Evolutionary conservation across 257 asterid species (phyloP).

Genomic region (Ligustrum vulgare): DNA sequence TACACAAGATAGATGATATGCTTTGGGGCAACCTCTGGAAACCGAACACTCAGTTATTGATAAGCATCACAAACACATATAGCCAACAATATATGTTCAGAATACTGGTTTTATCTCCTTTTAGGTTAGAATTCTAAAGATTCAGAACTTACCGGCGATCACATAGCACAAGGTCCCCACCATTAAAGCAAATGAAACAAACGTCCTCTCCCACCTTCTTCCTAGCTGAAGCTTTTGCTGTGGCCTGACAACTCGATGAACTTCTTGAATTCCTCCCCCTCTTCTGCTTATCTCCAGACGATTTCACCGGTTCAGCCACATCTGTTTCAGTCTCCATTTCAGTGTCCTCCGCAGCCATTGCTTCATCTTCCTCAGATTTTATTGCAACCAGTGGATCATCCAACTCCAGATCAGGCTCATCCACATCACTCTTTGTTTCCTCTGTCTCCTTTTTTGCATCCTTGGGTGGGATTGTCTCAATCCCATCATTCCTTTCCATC

Average conservation of each 20-base stretch:
- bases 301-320: constrained; percentile 53
- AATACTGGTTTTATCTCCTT: background rate
- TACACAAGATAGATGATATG: constrained; percentile 92
- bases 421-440: constrained; percentile 49
- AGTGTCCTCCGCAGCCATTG: constrained; percentile 63
- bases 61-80: constrained; percentile 4
- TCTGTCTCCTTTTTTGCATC: constrained; percentile 49
- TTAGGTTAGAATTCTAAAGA: background rate
- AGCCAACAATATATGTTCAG: constrained; percentile 3
- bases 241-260: constrained; percentile 40
- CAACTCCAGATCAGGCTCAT: constrained; percentile 42
- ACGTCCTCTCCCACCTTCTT: constrained; percentile 79
- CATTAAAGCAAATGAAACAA: constrained; percentile 98
- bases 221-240: constrained; percentile 47
- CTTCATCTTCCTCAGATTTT: constrained; percentile 51
- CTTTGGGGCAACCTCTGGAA: constrained; percentile 95
- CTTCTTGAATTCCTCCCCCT: constrained; percentile 55
- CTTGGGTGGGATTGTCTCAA: constrained; percentile 25
- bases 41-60: constrained; percentile 17
- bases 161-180: constrained; percentile 93
- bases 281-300: constrained; percentile 68
- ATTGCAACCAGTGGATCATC: constrained; percentile 25
- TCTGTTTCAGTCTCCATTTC: constrained; percentile 82
- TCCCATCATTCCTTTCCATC: background rate
- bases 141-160: constrained; percentile 70